Evolutionary conservation across 345 rosid genomes (phyloP).

Genomic region (Mallotus nudiflorus): DNA sequence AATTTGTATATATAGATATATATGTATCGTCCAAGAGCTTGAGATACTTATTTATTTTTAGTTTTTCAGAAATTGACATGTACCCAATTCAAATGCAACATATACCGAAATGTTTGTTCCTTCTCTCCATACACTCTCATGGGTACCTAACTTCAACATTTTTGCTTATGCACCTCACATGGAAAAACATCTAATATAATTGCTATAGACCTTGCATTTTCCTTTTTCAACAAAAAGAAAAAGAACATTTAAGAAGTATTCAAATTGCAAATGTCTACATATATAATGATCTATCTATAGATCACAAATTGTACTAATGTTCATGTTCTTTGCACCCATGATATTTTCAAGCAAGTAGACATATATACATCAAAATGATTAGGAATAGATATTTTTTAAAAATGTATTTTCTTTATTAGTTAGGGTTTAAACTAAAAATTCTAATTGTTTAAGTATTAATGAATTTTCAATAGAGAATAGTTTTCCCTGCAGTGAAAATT

Average conservation of each 20-base stretch:
- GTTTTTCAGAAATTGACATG: conserved; percentile 24
- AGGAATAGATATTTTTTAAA: too few species aligned
- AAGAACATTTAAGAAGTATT: neutral
- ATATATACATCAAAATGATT: neutral
- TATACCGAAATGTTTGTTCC: conserved; percentile 37
- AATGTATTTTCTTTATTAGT: too few species aligned
- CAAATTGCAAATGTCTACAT: neutral
- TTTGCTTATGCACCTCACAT: conserved; percentile 29
- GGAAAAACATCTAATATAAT: conserved; percentile 18
- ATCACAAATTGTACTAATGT: too few species aligned
- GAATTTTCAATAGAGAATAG: too few species aligned
- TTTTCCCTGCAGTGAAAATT: too few species aligned
- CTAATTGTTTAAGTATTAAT: too few species aligned
- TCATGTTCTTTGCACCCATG: neutral
- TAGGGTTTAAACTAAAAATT: too few species aligned
- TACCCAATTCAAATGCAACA: conserved; percentile 33
- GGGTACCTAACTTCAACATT: conserved; percentile 35
- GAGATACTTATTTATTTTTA: too few species aligned
- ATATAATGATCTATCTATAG: too few species aligned
- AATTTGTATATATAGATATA: too few species aligned
- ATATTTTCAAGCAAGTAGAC: neutral
- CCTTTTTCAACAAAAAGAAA: neutral
- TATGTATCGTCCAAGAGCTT: neutral
- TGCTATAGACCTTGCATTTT: neutral
- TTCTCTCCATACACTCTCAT: conserved; percentile 30